Conservation (phyloP, 495 filamentous ascomycete genomes). For the Hypoxylon subgilvum region DNA sequence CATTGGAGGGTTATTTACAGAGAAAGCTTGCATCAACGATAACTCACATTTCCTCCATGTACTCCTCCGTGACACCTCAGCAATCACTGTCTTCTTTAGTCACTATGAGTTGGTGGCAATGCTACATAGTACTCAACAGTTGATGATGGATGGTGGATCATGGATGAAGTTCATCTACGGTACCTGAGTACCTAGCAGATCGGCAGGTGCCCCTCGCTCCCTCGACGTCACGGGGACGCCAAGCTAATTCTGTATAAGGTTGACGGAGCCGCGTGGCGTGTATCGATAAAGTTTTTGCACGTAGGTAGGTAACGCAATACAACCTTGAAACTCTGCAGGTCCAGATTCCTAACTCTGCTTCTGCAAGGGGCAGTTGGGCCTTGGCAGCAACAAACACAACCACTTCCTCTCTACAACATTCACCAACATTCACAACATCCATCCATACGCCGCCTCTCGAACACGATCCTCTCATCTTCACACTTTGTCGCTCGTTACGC, state of each 20-base stretch:
- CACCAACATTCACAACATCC: neutral
- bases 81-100: too few species aligned
- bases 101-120: too few species aligned
- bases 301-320: conserved; percentile 35
- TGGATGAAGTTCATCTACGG: too few species aligned
- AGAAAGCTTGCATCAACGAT: too few species aligned
- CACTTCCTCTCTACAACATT: neutral
- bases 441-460: too few species aligned
- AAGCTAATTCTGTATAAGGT: conserved; percentile 3
- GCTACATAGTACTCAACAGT: too few species aligned
- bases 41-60: too few species aligned
- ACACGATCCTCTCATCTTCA: neutral
- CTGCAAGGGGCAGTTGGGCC: conserved; percentile 28
- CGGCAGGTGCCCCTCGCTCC: neutral
- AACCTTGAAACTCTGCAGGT: conserved; percentile 18
- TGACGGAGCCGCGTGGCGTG: conserved; percentile 2
- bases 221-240: conserved; percentile 16
- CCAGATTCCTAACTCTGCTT: neutral
- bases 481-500: conserved; percentile 31
- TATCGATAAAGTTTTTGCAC: conserved; percentile 36
- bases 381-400: conserved; percentile 28
- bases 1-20: too few species aligned
- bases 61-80: too few species aligned
- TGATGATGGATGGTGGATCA: too few species aligned
- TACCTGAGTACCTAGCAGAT: too few species aligned